A percentile compares a stretch with the other conserved stretches of the same genome.
These are phyloP conservation scores for Elongisporangium prolatum DNA, from an alignment of 352 stramenopile genomes.

Conservation along the genomic window DNA sequence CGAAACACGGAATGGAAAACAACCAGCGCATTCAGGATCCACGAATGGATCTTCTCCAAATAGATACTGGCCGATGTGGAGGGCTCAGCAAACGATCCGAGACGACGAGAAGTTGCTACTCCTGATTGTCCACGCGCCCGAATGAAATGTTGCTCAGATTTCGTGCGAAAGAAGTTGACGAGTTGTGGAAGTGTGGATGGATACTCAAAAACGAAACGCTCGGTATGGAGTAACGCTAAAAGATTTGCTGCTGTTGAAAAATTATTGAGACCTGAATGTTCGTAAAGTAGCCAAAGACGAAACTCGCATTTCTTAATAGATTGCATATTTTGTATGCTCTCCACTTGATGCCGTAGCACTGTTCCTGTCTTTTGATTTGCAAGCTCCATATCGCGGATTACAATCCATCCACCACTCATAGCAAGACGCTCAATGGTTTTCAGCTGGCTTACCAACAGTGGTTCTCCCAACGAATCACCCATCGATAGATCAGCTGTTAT, in stretches of 20 bases:
- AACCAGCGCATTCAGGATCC: conserved; percentile 28
- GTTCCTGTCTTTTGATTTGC: conserved; percentile 10
- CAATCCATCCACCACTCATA: conserved; percentile 21
- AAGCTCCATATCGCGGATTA: conserved; percentile 17
- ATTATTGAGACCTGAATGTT: conserved; percentile 3
- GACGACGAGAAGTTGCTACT: not conserved
- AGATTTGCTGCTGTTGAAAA: not conserved
- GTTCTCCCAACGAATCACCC: conserved; percentile 3
- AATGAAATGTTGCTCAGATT: not conserved
- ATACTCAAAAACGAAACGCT: conserved; percentile 23
- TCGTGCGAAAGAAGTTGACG: conserved; percentile 3
- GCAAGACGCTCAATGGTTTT: conserved; percentile 21
- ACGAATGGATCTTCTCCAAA: conserved; percentile 13
- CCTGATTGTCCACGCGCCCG: not conserved
- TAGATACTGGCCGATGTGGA: not conserved
- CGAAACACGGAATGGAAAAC: conserved; percentile 49
- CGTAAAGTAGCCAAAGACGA: conserved; percentile 26
- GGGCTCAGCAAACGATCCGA: not conserved
- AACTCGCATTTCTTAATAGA: conserved; percentile 22
- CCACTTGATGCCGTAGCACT: conserved; percentile 26
- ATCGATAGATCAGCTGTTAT: not conserved
- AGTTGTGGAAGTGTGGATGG: conserved; percentile 27
- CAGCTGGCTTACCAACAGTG: conserved; percentile 6
- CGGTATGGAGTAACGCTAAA: conserved; percentile 9
- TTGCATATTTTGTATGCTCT: conserved; percentile 18